A percentile compares a stretch with the other conserved stretches of the same genome.
These are phyloP conservation scores for Osmanthus fragrans DNA, from an alignment of 257 asterid species.

Conservation along the genomic window DNA sequence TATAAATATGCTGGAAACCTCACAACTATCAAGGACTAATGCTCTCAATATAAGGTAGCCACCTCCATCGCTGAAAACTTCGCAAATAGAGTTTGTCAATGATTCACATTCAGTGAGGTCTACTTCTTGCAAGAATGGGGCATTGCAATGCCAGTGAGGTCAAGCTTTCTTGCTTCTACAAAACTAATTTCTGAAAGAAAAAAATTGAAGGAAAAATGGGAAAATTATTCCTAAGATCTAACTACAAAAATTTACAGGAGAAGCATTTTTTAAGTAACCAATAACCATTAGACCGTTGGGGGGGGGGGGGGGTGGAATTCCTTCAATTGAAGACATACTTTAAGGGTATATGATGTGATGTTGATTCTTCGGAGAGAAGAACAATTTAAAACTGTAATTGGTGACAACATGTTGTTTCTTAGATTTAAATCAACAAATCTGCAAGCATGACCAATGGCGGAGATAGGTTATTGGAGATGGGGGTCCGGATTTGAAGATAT, in stretches of 20 bases:
- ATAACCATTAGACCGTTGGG: background rate
- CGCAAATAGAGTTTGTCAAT: constrained; percentile 77
- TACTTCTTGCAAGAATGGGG: constrained; percentile 75
- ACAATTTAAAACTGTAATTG: constrained; percentile 88
- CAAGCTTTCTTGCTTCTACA: constrained; percentile 97
- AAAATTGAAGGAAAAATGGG: background rate
- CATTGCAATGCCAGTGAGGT: constrained; percentile 72
- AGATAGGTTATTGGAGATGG: no score
- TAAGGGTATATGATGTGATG: no score
- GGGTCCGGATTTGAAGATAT: no score
- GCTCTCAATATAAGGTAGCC: constrained; percentile 88
- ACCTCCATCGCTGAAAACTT: constrained; percentile 90
- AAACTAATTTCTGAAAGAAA: constrained; percentile 79
- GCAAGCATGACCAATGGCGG: no score
- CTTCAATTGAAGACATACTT: no score
- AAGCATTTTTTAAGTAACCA: background rate
- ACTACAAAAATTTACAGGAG: no score
- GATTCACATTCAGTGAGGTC: constrained; percentile 98
- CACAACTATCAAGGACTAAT: constrained; percentile 83
- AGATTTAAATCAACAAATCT: constrained; percentile 74
- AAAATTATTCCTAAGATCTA: background rate
- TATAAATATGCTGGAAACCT: constrained; percentile 81
- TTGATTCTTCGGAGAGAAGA: constrained; percentile 41
- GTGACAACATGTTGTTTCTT: constrained; percentile 60
- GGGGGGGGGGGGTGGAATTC: no score